Evolutionary conservation across 2,329 filamentous ascomycete species (phyloP).

Genomic region (Ophidiomyces ophidiicola): DNA sequence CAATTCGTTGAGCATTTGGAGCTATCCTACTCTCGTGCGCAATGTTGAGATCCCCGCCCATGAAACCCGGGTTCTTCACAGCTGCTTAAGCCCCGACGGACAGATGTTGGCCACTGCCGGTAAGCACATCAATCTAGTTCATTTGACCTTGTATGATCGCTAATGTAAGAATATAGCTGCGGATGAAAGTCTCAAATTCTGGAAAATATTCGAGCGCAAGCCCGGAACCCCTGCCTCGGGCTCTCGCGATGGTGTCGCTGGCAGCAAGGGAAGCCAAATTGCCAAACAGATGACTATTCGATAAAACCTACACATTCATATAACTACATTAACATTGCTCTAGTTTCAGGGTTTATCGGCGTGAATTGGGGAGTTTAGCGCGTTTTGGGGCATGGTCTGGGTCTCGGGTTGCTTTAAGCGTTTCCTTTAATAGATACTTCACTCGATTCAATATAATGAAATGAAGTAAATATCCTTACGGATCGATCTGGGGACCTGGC

Average conservation of each 20-base stretch:
- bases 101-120: constrained; percentile 94
- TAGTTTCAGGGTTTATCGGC: constrained; percentile 4
- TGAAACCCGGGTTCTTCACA: constrained; percentile 92
- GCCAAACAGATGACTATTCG: constrained; percentile 93
- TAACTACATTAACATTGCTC: constrained; percentile 6
- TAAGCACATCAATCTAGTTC: constrained; percentile 30
- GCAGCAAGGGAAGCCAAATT: constrained; percentile 65
- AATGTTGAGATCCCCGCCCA: constrained; percentile 97
- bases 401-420: too few species aligned
- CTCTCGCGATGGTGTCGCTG: constrained; percentile 53
- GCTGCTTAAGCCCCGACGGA: constrained; percentile 89
- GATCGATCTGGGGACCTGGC: too few species aligned
- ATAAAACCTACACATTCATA: too few species aligned
- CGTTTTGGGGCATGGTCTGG: too few species aligned
- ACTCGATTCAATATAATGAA: too few species aligned
- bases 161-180: constrained; percentile 47
- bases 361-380: constrained; percentile 6
- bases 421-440: too few species aligned
- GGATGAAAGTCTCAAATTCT: constrained; percentile 97
- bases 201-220: constrained; percentile 99
- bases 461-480: too few species aligned
- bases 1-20: constrained; percentile 98
- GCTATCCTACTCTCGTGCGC: constrained; percentile 91
- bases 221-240: constrained; percentile 55
- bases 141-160: constrained; percentile 10